A percentile compares a stretch with the other conserved stretches of the same genome.
Conservation (phyloP, 2,329 filamentous ascomycete genomes). For the Helminthosporium solani region DNA sequence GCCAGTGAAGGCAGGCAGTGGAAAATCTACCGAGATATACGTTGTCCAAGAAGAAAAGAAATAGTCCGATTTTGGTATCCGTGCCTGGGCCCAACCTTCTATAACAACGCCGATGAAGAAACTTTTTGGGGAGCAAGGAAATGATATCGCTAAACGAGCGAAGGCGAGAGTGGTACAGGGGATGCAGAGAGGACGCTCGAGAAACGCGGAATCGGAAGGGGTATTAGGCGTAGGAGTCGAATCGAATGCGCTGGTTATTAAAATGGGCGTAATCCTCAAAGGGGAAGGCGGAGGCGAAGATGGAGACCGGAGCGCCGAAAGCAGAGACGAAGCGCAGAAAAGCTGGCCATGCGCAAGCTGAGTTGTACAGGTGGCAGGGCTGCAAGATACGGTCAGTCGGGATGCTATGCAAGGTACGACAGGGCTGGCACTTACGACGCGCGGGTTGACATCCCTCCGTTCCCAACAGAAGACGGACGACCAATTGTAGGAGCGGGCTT, state of each 20-base stretch:
- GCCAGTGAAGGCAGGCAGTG: slow-evolving; percentile 37
- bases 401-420: slow-evolving; percentile 29
- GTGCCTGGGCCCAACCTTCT: slow-evolving; percentile 43
- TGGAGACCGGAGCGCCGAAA: slow-evolving; percentile 18
- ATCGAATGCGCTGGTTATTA: slow-evolving; percentile 41
- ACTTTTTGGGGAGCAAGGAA: slow-evolving; percentile 40
- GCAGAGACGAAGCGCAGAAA: slow-evolving; percentile 10
- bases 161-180: slow-evolving; percentile 22
- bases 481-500: slow-evolving; percentile 5
- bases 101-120: slow-evolving; percentile 41
- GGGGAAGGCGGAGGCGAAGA: no score
- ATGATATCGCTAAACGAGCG: slow-evolving; percentile 33
- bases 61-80: slow-evolving; percentile 43
- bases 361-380: slow-evolving; percentile 14
- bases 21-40: slow-evolving; percentile 38
- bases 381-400: slow-evolving; percentile 27
- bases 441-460: slow-evolving; percentile 31
- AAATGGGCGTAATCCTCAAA: slow-evolving; percentile 37
- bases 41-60: slow-evolving; percentile 22
- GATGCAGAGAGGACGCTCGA: slow-evolving; percentile 26
- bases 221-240: slow-evolving; percentile 42
- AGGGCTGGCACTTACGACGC: slow-evolving; percentile 36
- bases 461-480: slow-evolving; percentile 29
- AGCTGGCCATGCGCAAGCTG: slow-evolving; percentile 11
- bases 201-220: slow-evolving; percentile 31